A percentile compares a stretch with the other conserved stretches of the same genome.
Evolutionary conservation across 1,284 basidiomycete species (phyloP).

Genomic region (Microbotryum violaceum): DNA sequence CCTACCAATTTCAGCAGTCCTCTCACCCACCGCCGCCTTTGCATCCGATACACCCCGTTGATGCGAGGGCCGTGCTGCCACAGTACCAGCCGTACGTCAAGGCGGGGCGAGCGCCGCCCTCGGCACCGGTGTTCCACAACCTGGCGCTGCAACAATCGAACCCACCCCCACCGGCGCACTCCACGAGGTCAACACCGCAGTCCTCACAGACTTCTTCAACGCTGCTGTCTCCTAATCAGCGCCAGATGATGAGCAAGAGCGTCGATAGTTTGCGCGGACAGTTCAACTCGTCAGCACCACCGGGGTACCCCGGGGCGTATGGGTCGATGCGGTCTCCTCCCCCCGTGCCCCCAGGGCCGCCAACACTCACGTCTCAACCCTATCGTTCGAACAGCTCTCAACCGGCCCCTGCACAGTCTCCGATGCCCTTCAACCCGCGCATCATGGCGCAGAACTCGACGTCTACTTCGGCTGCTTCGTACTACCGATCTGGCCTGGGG

Average conservation of each 20-base stretch:
- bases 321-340: background rate
- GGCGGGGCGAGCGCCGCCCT: background rate
- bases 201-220: background rate
- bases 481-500: too few species aligned
- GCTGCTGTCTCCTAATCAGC: background rate
- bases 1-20: too few species aligned
- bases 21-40: too few species aligned
- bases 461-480: background rate
- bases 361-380: constrained; percentile 1
- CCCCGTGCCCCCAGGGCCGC: constrained; percentile 1
- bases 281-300: background rate
- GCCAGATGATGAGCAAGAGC: constrained; percentile 16
- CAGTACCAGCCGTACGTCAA: constrained; percentile 4
- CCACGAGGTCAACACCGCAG: background rate
- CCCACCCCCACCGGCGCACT: background rate
- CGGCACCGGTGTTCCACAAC: constrained; percentile 5
- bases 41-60: background rate
- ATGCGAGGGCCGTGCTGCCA: background rate
- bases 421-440: background rate
- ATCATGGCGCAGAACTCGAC: background rate
- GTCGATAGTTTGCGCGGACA: constrained; percentile 25
- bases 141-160: background rate
- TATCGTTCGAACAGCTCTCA: background rate
- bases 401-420: background rate
- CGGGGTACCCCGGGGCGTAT: background rate